Conservation (phyloP, 169 alveolate genomes). For the Eimeria maxima region DNA sequence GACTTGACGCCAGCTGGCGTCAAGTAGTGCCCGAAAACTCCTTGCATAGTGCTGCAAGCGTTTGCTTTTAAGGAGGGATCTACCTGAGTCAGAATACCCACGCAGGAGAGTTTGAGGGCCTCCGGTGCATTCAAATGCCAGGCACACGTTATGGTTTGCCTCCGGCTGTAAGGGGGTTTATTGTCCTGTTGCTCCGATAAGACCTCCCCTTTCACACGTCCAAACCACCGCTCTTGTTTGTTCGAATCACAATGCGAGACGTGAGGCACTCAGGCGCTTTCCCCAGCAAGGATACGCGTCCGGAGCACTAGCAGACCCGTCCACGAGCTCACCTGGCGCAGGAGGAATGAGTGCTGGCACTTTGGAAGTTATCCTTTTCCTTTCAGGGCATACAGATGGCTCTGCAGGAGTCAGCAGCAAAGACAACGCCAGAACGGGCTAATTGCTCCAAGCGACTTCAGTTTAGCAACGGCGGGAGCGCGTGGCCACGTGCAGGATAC, state of each 20-base stretch:
- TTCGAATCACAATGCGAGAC: not conserved
- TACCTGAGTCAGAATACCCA: not conserved
- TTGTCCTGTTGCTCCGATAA: not conserved
- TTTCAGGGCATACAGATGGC: not conserved
- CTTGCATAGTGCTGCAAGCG: conserved; percentile 24
- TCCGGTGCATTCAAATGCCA: not conserved
- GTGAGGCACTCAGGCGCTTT: not conserved
- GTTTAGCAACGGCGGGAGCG: not conserved
- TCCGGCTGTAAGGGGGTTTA: not conserved
- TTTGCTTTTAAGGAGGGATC: not conserved
- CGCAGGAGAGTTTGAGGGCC: not conserved
- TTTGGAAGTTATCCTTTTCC: not conserved
- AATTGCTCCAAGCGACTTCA: not conserved
- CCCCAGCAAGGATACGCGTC: not conserved
- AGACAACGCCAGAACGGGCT: not conserved
- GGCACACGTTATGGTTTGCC: not conserved
- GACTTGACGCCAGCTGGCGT: conserved; percentile 71
- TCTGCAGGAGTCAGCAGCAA: not conserved
- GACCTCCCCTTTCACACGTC: not conserved
- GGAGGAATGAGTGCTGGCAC: not conserved
- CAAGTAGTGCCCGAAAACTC: conserved; percentile 77
- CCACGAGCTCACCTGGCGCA: not conserved
- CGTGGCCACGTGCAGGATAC: conserved; percentile 1
- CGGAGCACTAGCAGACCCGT: not conserved
- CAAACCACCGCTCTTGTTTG: not conserved